phyloP scores from a whole-genome alignment of 2,329 filamentous ascomycete species.

The Drechslerella dactyloides region DNA sequence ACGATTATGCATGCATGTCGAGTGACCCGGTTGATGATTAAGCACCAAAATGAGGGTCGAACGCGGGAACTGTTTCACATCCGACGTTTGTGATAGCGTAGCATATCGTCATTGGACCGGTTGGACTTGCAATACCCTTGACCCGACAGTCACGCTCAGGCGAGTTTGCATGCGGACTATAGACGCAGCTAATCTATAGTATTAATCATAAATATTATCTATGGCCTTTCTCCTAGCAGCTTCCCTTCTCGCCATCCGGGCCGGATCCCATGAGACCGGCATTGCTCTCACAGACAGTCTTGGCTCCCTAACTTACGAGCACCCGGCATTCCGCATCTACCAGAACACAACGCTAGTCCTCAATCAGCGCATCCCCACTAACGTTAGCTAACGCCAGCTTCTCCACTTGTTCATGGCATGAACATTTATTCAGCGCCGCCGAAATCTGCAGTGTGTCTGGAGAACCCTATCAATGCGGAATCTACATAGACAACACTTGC shows the following conservation, averaged over 20 bases:
- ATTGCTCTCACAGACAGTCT: conserved; percentile 12
- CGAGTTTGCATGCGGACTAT: neutral
- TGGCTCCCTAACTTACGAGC: conserved; percentile 23
- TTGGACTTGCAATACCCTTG: neutral
- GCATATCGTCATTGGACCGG: neutral
- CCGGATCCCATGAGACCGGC: conserved; percentile 6
- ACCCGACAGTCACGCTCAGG: neutral
- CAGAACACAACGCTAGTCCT: conserved; percentile 33
- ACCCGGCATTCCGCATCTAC: conserved; percentile 32
- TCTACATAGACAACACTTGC: conserved; percentile 41
- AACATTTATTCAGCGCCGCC: conserved; percentile 13
- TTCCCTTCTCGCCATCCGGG: neutral
- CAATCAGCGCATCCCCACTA: conserved; percentile 17
- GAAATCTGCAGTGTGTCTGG: conserved; percentile 34
- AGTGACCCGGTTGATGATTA: neutral
- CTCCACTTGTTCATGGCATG: conserved; percentile 32
- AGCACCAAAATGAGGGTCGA: neutral
- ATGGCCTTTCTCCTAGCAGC: conserved; percentile 7
- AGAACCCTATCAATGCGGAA: conserved; percentile 34
- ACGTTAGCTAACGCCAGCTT: neutral
- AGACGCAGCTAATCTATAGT: neutral
- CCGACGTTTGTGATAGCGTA: neutral
- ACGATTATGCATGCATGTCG: neutral
- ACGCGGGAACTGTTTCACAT: neutral
- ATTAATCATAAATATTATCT: neutral